Evolutionary conservation across 139 green algal species (phyloP).

Genomic region (Ettlia oleoabundans): DNA sequence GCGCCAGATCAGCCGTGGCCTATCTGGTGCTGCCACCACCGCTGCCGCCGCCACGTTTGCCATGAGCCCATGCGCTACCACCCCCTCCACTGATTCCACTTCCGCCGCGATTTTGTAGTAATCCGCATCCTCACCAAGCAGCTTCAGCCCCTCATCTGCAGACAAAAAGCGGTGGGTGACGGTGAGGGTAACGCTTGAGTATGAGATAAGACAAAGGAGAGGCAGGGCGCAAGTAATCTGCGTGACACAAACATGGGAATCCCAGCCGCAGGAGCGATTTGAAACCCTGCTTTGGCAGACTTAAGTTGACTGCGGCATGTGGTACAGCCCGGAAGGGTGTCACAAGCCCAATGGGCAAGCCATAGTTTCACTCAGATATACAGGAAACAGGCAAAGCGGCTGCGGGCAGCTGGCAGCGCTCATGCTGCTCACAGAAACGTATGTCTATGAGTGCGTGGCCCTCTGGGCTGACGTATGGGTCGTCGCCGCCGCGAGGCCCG

Average conservation of each 20-base stretch:
- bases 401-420: not conserved
- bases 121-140: slow-evolving; percentile 66
- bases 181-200: too few relatives aligned
- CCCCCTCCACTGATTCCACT: slow-evolving; percentile 60
- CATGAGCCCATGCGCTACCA: slow-evolving; percentile 66
- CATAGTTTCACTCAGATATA: not conserved
- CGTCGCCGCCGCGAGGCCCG: slow-evolving; percentile 44
- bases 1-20: slow-evolving; percentile 17
- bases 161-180: too few relatives aligned
- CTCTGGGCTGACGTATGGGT: slow-evolving; percentile 44
- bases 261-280: too few relatives aligned
- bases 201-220: too few relatives aligned
- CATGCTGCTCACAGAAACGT: slow-evolving; percentile 44
- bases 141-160: slow-evolving; percentile 62
- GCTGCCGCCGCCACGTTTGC: slow-evolving; percentile 30
- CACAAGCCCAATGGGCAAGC: too few relatives aligned
- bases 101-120: slow-evolving; percentile 56
- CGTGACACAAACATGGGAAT: too few relatives aligned
- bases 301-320: too few relatives aligned
- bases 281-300: too few relatives aligned
- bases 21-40: not conserved
- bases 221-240: too few relatives aligned
- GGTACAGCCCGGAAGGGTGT: too few relatives aligned
- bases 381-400: not conserved
- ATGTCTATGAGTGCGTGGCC: slow-evolving; percentile 57